phyloP scores from a whole-genome alignment of 352 stramenopile species.

The Globisporangium barbulae region DNA sequence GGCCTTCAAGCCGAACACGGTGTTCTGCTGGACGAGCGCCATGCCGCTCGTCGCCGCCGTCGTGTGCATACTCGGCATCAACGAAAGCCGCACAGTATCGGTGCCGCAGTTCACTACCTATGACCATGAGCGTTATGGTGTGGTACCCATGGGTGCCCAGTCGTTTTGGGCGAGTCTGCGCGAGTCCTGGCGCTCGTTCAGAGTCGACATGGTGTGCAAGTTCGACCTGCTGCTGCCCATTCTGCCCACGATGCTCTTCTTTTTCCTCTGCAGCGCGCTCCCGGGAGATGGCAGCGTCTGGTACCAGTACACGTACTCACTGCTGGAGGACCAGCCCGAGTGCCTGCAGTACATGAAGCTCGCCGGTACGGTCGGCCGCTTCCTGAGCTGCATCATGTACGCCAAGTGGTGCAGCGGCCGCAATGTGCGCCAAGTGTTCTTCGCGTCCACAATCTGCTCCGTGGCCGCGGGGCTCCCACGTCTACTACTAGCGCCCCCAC shows the following conservation, averaged over 20 bases:
- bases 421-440: slow-evolving; percentile 70
- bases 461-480: slow-evolving; percentile 61
- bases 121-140: background rate
- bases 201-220: slow-evolving; percentile 40
- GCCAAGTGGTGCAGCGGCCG: slow-evolving; percentile 57
- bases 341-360: slow-evolving; percentile 75
- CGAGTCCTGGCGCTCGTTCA: slow-evolving; percentile 45
- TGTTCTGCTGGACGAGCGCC: slow-evolving; percentile 65
- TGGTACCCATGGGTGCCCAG: background rate
- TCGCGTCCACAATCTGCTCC: slow-evolving; percentile 67
- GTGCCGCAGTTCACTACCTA: background rate
- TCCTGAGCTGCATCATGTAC: slow-evolving; percentile 76
- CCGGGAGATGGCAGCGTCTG: slow-evolving; percentile 62
- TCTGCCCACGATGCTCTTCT: slow-evolving; percentile 74
- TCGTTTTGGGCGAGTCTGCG: slow-evolving; percentile 17
- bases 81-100: slow-evolving; percentile 27
- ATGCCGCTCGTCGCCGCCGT: slow-evolving; percentile 50
- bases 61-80: slow-evolving; percentile 47
- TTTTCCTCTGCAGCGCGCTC: slow-evolving; percentile 75
- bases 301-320: slow-evolving; percentile 79
- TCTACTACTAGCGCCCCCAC: slow-evolving; percentile 56
- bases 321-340: slow-evolving; percentile 52
- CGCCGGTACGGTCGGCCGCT: slow-evolving; percentile 61
- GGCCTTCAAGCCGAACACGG: slow-evolving; percentile 32
- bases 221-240: slow-evolving; percentile 47